Percentiles rank a stretch among this genome's conserved stretches.
phyloP scores from a whole-genome alignment of 345 rosid genomes.

The Heritiera fomes region DNA sequence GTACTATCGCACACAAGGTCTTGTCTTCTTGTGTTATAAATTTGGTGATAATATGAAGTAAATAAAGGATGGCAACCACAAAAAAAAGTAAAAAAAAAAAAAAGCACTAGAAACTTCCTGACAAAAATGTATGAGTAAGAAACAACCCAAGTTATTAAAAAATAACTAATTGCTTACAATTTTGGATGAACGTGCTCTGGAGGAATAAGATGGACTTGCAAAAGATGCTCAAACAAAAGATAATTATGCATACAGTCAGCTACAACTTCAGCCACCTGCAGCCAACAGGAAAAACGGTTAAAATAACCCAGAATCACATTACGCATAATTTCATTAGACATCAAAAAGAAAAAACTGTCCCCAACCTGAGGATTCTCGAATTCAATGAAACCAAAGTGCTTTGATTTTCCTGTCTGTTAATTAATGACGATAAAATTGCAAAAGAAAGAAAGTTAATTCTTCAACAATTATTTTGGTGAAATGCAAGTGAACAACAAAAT shows the following conservation, averaged over 20 bases:
- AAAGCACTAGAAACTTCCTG: background rate
- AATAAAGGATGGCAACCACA: background rate
- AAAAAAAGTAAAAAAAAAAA: background rate
- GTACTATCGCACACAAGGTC: background rate
- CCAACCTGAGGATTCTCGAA: slow-evolving; percentile 81
- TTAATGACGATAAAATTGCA: slow-evolving; percentile 11
- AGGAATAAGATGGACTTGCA: slow-evolving; percentile 73
- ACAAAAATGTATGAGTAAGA: background rate
- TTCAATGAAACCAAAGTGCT: slow-evolving; percentile 89
- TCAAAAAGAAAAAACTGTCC: background rate
- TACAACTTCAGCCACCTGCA: slow-evolving; percentile 89
- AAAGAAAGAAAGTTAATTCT: background rate
- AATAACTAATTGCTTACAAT: slow-evolving; percentile 46
- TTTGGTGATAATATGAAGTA: background rate
- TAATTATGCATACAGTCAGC: slow-evolving; percentile 90
- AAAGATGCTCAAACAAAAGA: slow-evolving; percentile 77
- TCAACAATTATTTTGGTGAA: background rate
- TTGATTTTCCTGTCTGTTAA: slow-evolving; percentile 89
- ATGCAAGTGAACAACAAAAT: background rate
- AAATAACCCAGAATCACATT: slow-evolving; percentile 6
- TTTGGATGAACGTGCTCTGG: slow-evolving; percentile 77
- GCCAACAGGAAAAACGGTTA: slow-evolving; percentile 20
- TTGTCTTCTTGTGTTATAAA: background rate
- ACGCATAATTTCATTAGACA: background rate
- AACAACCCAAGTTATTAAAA: background rate